Evolutionary conservation across 2,329 filamentous ascomycete species (phyloP), one percentile per base, ranked within the genome.

Genomic region (Phialophora verrucosa): DNA sequence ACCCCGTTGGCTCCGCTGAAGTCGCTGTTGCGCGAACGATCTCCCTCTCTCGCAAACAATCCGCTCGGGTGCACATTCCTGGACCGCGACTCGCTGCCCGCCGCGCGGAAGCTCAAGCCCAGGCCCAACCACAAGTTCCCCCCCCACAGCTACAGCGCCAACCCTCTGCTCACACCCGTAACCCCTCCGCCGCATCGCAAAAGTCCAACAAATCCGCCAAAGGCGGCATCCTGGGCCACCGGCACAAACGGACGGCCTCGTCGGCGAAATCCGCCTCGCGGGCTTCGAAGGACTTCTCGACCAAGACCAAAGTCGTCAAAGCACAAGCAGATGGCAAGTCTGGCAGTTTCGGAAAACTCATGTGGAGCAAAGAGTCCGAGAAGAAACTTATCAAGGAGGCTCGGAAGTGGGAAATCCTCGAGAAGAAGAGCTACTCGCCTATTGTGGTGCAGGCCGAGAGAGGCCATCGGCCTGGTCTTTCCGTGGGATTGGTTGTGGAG

Each of bases 11-110:
- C 8, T 54, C 59, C 29, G 69, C 70, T 14, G 70, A 72, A 61
- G 69, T 72, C 6, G 68, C 67, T 0, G 57, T 73, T 17, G 71
- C 71, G 5, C 67, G 71, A 2, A 73, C 70, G 1, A 66, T 73
- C 4, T 72, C 70, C 27, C 53, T 73, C 4, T 65, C 69, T 6
- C 67, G 71, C 20, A 72, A 70, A 49, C 69, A 69, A 42, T 71
- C 67, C 49, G 62, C 70, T 25, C 64, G 64, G 7, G 67, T 71
- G 17, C 56, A 59, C 47, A 67, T 70, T 7, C 59, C 70, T 10
- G 64, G 59, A n/a, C 62, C 65, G 4, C 60, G 47, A 42, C 65
- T 66, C 8, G 61, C 60, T 2, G 69, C 61, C 5, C 64, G 68
- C 14, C 65, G 69, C 23, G 58, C 57, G 12, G 66, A 64, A 29